Percentiles rank a stretch among this genome's conserved stretches.
Conservation (phyloP, 768 basidiomycete genomes). For the Suillus variegatus region DNA sequence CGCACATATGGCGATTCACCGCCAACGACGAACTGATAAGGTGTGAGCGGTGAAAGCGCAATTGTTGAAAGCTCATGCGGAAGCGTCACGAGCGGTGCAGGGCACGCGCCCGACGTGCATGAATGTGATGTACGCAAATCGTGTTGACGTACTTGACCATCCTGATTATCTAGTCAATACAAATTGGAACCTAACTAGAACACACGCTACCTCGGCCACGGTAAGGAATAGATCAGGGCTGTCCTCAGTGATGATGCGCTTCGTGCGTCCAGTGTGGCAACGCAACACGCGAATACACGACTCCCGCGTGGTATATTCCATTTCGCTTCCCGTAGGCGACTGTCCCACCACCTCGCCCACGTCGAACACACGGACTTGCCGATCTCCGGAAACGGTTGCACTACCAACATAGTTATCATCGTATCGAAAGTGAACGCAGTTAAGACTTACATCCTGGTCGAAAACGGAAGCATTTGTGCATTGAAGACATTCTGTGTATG, state of each 20-base stretch:
- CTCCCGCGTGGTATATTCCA: slow-evolving; percentile 45
- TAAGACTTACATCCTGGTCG: slow-evolving; percentile 68
- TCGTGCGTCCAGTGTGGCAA: slow-evolving; percentile 75
- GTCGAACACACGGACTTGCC: slow-evolving; percentile 79
- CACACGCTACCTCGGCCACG: slow-evolving; percentile 65
- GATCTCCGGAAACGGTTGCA: slow-evolving; percentile 74
- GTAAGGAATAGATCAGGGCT: slow-evolving; percentile 77
- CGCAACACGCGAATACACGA: slow-evolving; percentile 54
- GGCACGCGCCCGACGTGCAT: slow-evolving; percentile 61
- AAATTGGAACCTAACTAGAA: slow-evolving; percentile 15
- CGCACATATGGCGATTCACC: slow-evolving; percentile 77
- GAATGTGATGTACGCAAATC: slow-evolving; percentile 71
- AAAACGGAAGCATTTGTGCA: slow-evolving; percentile 74
- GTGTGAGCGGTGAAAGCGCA: slow-evolving; percentile 74
- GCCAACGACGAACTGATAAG: slow-evolving; percentile 84
- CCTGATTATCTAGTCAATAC: slow-evolving; percentile 45
- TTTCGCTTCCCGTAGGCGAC: slow-evolving; percentile 43
- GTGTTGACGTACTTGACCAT: slow-evolving; percentile 87
- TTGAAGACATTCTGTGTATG: slow-evolving; percentile 88
- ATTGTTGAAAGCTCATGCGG: slow-evolving; percentile 70
- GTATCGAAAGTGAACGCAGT: slow-evolving; percentile 16
- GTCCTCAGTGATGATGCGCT: slow-evolving; percentile 78
- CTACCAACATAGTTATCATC: slow-evolving; percentile 34
- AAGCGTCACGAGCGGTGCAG: slow-evolving; percentile 68
- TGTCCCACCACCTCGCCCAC: slow-evolving; percentile 45